Conservation (phyloP, 106 monocot species). For the Ottelia alismoides region DNA sequence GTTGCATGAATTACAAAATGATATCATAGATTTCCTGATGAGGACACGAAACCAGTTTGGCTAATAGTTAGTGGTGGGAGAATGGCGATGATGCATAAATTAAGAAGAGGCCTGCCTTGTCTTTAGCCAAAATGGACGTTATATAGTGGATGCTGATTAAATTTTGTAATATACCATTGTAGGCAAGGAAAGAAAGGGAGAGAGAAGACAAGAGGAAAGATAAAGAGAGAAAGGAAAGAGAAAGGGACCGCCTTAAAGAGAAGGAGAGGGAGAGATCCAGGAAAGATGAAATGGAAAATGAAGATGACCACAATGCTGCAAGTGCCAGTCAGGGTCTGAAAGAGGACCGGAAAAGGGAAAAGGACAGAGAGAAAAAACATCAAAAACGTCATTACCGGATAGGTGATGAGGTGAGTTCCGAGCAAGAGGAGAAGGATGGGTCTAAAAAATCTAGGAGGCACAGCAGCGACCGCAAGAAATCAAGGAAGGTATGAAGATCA, state of each 20-base stretch:
- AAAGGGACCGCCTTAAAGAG: conserved; percentile 36
- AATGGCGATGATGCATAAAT: too few species aligned
- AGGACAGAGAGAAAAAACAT: conserved; percentile 88
- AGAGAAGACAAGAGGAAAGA: too few species aligned
- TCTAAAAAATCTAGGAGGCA: conserved; percentile 75
- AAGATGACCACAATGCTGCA: conserved; percentile 32
- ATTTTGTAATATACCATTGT: too few species aligned
- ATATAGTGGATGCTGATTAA: too few species aligned
- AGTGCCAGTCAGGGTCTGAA: conserved; percentile 33
- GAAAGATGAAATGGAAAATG: conserved; percentile 33
- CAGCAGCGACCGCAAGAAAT: conserved; percentile 75
- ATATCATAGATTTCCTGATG: too few species aligned
- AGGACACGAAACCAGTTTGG: too few species aligned
- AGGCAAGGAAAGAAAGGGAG: conserved; percentile 86
- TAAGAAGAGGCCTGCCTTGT: too few species aligned
- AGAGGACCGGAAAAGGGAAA: conserved; percentile 56
- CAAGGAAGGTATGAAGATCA: conserved; percentile 46
- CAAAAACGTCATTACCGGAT: conserved; percentile 60
- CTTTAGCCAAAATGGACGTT: too few species aligned
- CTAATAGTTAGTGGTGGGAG: too few species aligned
- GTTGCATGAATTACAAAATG: too few species aligned
- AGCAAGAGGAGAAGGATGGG: conserved; percentile 69
- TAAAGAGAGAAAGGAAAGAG: too few species aligned
- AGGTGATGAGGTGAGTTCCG: conserved; percentile 63
- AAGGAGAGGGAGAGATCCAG: conserved; percentile 70